Base-by-base conservation (phyloP, 1,284 basidiomycete species). In the Cutaneotrichosporon curvatum region DNA sequence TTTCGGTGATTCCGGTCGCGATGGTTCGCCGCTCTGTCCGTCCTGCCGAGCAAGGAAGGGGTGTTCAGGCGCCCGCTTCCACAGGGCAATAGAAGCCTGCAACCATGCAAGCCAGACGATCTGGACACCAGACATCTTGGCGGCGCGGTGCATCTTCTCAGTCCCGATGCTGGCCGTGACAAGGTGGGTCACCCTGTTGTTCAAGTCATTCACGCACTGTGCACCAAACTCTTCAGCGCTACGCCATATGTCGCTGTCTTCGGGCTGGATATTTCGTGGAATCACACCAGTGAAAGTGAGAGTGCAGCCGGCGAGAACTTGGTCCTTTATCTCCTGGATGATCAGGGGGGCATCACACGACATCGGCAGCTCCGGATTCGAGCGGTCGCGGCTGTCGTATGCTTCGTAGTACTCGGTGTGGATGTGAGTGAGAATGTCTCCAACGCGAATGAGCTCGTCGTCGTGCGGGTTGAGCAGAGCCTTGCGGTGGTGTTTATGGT, bases 251-350 rank as follows among this genome's bases (percentile, higher is more conserved):
- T 94, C 87, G 14, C 50, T 74, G 69, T 57, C 75, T 63, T 90
- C 83, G 22, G 87, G 84, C 50, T 75, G 74, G 8, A 80, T 81
- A 55, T 89, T 84, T 20, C 92, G 79, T 2, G 94, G 91, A 47
- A 97, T 91, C 37, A 98, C 82, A 43, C 88, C 87, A 0, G 92
- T 95, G 68, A 98, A 97, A 23, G 92, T 77, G 21, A 98, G 79
- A 59, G 84, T 80, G 37, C 84, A 79, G 20, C 84, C 87, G 21
- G 78, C 74, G 16, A 98, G 76, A 0, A 88, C 85, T 49, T 81
- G 76, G 19, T 76, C 66, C 52, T 95, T 87, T 66, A 92, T 78
- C 43, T 76, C 75, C 15, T 86, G 84, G 48, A 98, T 91, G n/a
- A 54, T 33, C 4, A 54, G 40, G 10, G 52, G 48, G 15, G 49